Evolutionary conservation across 2,329 filamentous ascomycete species (phyloP).

Genomic region (Zasmidium angulare): DNA sequence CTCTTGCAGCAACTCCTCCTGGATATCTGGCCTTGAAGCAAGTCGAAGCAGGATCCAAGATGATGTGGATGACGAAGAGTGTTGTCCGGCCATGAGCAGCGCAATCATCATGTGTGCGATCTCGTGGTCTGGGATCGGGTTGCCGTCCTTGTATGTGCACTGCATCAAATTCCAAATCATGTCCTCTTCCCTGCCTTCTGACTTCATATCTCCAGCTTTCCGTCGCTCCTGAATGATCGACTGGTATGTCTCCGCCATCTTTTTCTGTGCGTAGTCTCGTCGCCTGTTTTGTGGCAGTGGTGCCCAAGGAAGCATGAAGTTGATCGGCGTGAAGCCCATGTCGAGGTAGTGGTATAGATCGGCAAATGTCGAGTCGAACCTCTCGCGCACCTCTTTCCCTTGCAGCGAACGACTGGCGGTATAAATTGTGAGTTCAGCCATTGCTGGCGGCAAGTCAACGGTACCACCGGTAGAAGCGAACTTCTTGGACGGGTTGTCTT

Average conservation of each 20-base stretch:
- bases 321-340: constrained; percentile 84
- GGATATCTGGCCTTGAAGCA: constrained; percentile 72
- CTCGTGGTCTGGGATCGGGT: constrained; percentile 75
- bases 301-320: constrained; percentile 87
- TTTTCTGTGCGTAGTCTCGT: constrained; percentile 75
- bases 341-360: constrained; percentile 84
- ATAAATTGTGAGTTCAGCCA: constrained; percentile 87
- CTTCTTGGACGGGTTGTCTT: constrained; percentile 49
- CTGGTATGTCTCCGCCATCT: constrained; percentile 78
- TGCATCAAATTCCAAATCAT: constrained; percentile 92
- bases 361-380: constrained; percentile 78
- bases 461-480: constrained; percentile 51
- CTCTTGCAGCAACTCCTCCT: constrained; percentile 80
- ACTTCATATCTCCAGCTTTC: constrained; percentile 40
- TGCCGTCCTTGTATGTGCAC: constrained; percentile 80
- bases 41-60: constrained; percentile 84
- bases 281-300: constrained; percentile 85
- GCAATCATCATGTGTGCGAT: constrained; percentile 94
- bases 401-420: constrained; percentile 84
- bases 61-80: constrained; percentile 80
- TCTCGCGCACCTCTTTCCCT: constrained; percentile 76
- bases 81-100: constrained; percentile 86
- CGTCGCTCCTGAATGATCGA: constrained; percentile 76
- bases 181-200: constrained; percentile 52
- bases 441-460: constrained; percentile 69